Conservation (phyloP, 2,329 filamentous ascomycete genomes). For the Diaporthe nobilis region DNA sequence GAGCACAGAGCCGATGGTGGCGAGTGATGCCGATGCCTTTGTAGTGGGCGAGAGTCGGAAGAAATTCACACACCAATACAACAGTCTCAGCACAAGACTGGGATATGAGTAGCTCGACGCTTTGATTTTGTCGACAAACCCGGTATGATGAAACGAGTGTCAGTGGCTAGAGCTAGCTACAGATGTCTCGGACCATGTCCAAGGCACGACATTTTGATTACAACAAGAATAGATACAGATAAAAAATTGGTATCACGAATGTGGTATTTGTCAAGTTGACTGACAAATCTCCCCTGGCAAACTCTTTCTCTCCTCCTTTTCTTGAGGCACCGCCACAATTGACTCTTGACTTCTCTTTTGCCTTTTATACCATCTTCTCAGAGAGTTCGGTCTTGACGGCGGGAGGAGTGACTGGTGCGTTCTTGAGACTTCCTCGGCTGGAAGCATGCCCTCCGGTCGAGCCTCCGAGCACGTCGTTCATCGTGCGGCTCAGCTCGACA, state of each 20-base stretch:
- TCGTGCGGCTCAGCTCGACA: conserved; percentile 78
- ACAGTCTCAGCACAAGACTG: background rate
- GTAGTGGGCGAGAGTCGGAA: background rate
- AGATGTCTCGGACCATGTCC: background rate
- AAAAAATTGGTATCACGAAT: conserved; percentile 10
- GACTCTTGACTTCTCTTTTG: background rate
- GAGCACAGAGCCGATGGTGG: background rate
- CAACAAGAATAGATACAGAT: conserved; percentile 7
- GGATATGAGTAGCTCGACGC: background rate
- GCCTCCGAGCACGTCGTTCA: conserved; percentile 57
- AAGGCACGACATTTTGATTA: background rate
- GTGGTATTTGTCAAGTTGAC: background rate
- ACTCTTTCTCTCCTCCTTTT: background rate
- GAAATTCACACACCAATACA: background rate
- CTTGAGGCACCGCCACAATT: background rate
- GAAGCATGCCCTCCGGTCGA: conserved; percentile 32
- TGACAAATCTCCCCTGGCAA: background rate
- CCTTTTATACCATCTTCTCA: conserved; percentile 32
- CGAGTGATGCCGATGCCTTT: background rate
- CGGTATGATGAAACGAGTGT: background rate
- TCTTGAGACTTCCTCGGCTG: conserved; percentile 45
- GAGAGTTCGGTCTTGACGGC: conserved; percentile 12
- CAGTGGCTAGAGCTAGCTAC: background rate
- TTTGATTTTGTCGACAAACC: background rate
- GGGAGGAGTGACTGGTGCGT: conserved; percentile 12